Evolutionary conservation across 2,329 filamentous ascomycete species (phyloP), one percentile per base, ranked within the genome.

Genomic region (Paracamarosporium sp.): DNA sequence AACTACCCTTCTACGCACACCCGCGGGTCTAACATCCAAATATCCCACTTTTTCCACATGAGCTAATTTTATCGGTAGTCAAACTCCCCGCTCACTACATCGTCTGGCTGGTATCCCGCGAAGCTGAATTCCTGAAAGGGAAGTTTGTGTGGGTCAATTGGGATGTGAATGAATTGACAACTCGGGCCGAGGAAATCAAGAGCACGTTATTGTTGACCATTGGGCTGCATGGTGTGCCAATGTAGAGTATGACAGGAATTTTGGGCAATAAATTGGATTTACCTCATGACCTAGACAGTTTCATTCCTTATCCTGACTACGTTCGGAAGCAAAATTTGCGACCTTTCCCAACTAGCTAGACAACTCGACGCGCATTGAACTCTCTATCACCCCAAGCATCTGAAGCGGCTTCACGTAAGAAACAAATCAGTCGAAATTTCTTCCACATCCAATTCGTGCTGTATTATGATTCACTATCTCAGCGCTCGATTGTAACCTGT

Each of bases 81-180:
- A 28, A 59, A 7, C 57, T 75, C n/a, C 70, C 71, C 9, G 68
- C 59, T 5, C 52, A 62, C n/a, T 76, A 72, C 52, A 45, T 57
- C 4, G 65, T 75, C 4, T 76, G 73, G 74, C 59, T 72, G 11
- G 61, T 67, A 20, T 68, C 62, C 36, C 50, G 50, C 0, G 60
- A 61, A 50, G 67, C 64, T 8, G 55, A 56, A 6, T 65, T 58
- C 33, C 44, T 68, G n/a, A 60, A 62, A 17, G 67, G 64, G 3
- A 59, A 60, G 47, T 67, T 63, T 47, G 50, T 65, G 4, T 62
- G 56, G 61, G 57, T 50, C 5, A 68, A 63, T 33, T 76, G 71
- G 72, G 71, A 75, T 62, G 67, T 73, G 44, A 50, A 64, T 20
- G 67, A 75, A 50, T 45, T 74, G 44, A 60, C 65, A 51, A 48